Evolutionary conservation across 331 rosid species (phyloP), one percentile per base, ranked within the genome.

Genomic region (Dryas integrifolia): DNA sequence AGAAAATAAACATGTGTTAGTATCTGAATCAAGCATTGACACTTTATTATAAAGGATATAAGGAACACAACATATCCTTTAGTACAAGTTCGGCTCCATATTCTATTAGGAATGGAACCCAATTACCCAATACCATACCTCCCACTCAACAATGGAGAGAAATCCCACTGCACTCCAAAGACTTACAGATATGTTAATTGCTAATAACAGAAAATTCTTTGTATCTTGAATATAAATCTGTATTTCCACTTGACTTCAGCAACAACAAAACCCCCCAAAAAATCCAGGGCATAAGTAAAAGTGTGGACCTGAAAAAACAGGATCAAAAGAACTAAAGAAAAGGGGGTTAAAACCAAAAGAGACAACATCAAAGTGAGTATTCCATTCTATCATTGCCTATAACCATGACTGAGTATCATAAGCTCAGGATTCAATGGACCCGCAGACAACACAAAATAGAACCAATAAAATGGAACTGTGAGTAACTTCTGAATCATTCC

Each of bases 201-300:
- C 67, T 5, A 40, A 30, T 55, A 43, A 56, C 14, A 43, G 53
- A 58, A 70, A 6, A 5, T 56, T 15, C 30, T 43, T 55, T 12
- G 18, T 70, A 71, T 58, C 67, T 71, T 74, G 64, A 21, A 47
- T 63, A 40, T 71, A 70, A 65, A 72, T 38, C 66, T 64, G 77
- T 69, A 65, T 70, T 65, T 70, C 82, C 70, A 62, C 51, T 69
- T 62, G 59, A 35, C 67, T 73, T 59, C 12, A 26, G 69, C 55
- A 21, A 13, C 70, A 63, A 64, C 74, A 49, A 30, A 77, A 65
- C 70, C 66, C 58, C 75, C 38, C 12, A 12, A 65, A 68, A 48
- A 26, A 26, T n/a, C 16, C 69, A 47, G 57, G 39, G 35, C 0
- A 26, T 8, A 55, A 26, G 58, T 47, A 65, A 26, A 71, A 39